Base-by-base conservation (phyloP, 495 filamentous ascomycete genomes). In the Penicillium longicatenatum region DNA sequence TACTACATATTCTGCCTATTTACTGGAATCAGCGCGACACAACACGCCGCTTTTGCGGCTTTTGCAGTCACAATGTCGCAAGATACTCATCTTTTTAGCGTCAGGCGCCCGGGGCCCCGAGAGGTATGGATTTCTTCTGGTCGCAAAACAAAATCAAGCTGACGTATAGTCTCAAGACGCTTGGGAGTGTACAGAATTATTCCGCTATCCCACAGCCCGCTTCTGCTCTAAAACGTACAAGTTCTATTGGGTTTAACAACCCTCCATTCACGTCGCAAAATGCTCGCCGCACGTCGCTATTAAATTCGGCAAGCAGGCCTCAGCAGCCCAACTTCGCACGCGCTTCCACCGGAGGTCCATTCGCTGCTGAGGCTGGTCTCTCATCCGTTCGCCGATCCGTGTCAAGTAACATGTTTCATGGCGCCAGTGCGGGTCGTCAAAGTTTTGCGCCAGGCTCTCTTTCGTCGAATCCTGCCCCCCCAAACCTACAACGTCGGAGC, bases 151-250 rank as follows among this genome's bases (percentile, higher is more conserved):
- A 60, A 56, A 59, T 51, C 11, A 50, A 67, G 59, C 62, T 64
- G 19, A 58, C 47, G 52, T 43, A 10, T 60, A 22, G 41, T 39
- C 44, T 57, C 41, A 70, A 94, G 90, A 93, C 91, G 26, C 83
- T 95, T 42, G 91, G 86, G 60, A 82, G 84, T 63, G 81, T 93
- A 65, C 89, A 86, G 67, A 83, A 85, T 71, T 93, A 88, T 66
- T 86, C 88, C 39, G 78, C 84, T n/a, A 89, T 96, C 53, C 92
- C 93, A 6, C 89, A 92, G 71, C 92, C 92, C 6, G 79, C 88
- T n/a, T 97, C 94, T n/a, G 90, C 94, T 22, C 82, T 98, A 79
- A 97, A 97, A 75, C 90, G 94, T 69, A 90, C 91, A 8, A 96
- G 85, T 63, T 93, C 91, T n/a, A 87, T 87, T 46, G 85, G 86